Base-by-base conservation (phyloP, 257 asterid species). In the Sherardia arvensis region DNA sequence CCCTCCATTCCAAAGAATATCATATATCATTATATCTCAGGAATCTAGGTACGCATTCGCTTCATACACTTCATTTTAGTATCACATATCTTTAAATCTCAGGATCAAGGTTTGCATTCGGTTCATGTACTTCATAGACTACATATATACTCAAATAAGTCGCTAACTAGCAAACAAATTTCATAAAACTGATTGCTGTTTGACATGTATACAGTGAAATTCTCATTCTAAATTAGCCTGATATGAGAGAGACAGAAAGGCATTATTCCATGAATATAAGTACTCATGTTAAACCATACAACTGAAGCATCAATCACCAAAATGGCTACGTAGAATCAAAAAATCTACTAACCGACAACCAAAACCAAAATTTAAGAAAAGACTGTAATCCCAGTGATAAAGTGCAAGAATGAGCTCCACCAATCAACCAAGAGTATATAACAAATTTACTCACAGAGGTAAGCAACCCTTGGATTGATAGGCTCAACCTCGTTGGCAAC, bases 401-500 rank as follows among this genome's bases (percentile, higher is more conserved):
- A 22, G 9, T 23, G 53, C 9, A 61, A 10, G 43, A 17, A 61
- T 61, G 51, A 25, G 30, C 53, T 54, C 63, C 28, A 8, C 3
- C 4, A n/a, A 34, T 53, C 65, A 54, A 3, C 8, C 21, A 55
- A 53, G 8, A 53, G 20, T 36, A 65, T 38, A 4, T 55, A 63
- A 61, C 47, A 25, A 27, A 10, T 33, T 32, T 68, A 84, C 99
- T 87, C 81, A 92, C 99, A 92, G 36, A 92, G 91, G 68, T 92
- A 87, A 74, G 97, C 97, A 67, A 92, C 99, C 76, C 99, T 84
- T 9, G 96, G 84, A 65, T 89, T 85, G 66, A 77, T 89, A 45
- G 89, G 77, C 81, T 92, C 99, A 40, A 92, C 99, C 77, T 92
- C 99, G 61, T 92, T 92, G 68, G 99, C 99, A 65, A 92, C 99